These are phyloP conservation scores for Saccharomycopsis fodiens DNA, from an alignment of 805 yeast genomes.

Conservation along the genomic window DNA sequence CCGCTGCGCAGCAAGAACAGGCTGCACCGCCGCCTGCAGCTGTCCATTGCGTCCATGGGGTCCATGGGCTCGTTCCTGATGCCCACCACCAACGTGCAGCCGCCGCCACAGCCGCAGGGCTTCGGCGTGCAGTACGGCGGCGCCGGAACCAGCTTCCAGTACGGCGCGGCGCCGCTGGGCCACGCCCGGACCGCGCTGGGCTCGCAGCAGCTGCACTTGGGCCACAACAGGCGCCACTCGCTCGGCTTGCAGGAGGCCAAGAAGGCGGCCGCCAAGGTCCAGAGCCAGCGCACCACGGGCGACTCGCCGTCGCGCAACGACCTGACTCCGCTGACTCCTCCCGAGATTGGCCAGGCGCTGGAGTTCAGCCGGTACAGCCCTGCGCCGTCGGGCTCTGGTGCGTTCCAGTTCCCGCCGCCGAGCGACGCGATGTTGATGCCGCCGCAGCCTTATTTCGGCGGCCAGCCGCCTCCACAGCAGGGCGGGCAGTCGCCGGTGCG, in stretches of 20 bases:
- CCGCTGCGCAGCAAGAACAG: conserved; percentile 23
- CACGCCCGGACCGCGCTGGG: conserved; percentile 14
- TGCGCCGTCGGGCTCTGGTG: conserved; percentile 22
- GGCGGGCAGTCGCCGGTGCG: conserved; percentile 8
- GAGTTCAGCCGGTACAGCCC: conserved; percentile 30
- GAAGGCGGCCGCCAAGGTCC: conserved; percentile 91
- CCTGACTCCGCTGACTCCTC: conserved; percentile 17
- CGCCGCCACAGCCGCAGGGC: conserved; percentile 20
- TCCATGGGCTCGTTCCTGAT: conserved; percentile 29
- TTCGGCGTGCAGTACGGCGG: conserved; percentile 18
- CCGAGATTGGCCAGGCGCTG: conserved; percentile 22
- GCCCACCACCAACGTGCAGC: conserved; percentile 16
- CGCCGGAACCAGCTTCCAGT: conserved; percentile 19
- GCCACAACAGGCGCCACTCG: conserved; percentile 89
- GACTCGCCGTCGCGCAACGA: neutral
- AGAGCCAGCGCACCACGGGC: conserved; percentile 50
- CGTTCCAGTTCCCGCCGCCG: conserved; percentile 50
- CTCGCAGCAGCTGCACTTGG: conserved; percentile 35
- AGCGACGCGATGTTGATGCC: conserved; percentile 32
- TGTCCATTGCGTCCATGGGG: conserved; percentile 31
- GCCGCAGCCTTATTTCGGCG: conserved; percentile 45
- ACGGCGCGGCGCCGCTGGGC: conserved; percentile 2
- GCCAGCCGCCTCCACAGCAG: conserved; percentile 20
- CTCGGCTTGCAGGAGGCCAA: conserved; percentile 88
- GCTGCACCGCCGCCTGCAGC: conserved; percentile 44